Conservation (phyloP, 768 basidiomycete genomes). For the Pleurotus salmoneostramineus region DNA sequence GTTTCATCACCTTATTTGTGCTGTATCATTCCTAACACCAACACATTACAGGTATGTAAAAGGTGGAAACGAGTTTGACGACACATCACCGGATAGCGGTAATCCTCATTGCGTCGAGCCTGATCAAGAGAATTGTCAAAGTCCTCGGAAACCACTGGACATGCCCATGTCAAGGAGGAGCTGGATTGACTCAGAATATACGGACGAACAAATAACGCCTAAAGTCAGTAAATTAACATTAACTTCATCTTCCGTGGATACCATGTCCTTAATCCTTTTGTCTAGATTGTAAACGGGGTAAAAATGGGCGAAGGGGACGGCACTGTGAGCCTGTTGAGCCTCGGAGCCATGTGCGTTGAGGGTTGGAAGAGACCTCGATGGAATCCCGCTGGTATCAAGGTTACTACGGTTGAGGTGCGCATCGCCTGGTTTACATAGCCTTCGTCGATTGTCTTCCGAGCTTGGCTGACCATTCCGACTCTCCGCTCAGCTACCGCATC, state of each 20-base stretch:
- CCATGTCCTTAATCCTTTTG: neutral
- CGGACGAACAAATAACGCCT: conserved; percentile 55
- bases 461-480: neutral
- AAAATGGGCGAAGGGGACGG: conserved; percentile 96
- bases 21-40: neutral
- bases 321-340: conserved; percentile 79
- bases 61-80: conserved; percentile 66
- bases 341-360: conserved; percentile 96
- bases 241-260: neutral
- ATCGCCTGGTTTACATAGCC: neutral
- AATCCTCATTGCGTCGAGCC: conserved; percentile 42
- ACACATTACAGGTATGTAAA: conserved; percentile 61
- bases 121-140: conserved; percentile 35
- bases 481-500: conserved; percentile 65
- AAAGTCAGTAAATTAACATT: conserved; percentile 32
- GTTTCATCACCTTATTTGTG: neutral
- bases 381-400: conserved; percentile 88
- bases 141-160: conserved; percentile 43
- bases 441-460: conserved; percentile 1
- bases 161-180: conserved; percentile 49
- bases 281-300: conserved; percentile 74
- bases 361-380: conserved; percentile 88
- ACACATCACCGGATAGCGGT: conserved; percentile 40
- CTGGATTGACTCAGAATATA: conserved; percentile 86
- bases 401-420: conserved; percentile 83